Evolutionary conservation across 2,329 filamentous ascomycete species (phyloP), one percentile per base, ranked within the genome.

Genomic region (Amauroascus niger): DNA sequence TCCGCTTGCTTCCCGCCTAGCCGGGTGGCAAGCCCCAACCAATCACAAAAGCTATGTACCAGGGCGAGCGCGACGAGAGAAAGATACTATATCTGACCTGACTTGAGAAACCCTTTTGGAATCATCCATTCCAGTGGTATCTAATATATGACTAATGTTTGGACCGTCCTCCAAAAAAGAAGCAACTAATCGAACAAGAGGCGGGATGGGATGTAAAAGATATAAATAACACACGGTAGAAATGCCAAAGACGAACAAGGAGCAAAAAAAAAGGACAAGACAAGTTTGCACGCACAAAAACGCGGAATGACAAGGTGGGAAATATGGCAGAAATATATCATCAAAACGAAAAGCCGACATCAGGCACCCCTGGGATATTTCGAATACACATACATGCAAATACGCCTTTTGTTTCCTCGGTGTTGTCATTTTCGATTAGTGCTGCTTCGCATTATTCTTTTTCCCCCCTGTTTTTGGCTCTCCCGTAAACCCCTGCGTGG

Each of bases 41-140:
- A n/a, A 35, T 9, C 35, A 16, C 4, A 39, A 46, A 46, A 32
- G 28, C 26, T 35, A n/a, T n/a, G n/a, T n/a, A 35, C 30, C 14
- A 47, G 11, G 9, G 9, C 8, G 3, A 32, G 16, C n/a, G n/a
- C n/a, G n/a, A n/a, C n/a, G n/a, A n/a, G n/a, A n/a, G n/a, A n/a
- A n/a, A n/a, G n/a, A n/a, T n/a, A n/a, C n/a, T n/a, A 47, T 2
- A 7, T 46, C 32, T 3, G 33, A 39, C 18, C 16, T 28, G 33
- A 44, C 13, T 30, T n/a, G 1, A 11, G 16, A 24, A 32, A 22
- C 16, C 35, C 35, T 30, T n/a, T 39, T 35, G 11, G 43, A 50
- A 22, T 46, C 40, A 39, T 45, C 18, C 49, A 45, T 45, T 52
- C 40, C 49, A 44, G 49, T 52, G 39, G 49, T 52, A 52, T 52